These are phyloP conservation scores for Starmerella scarabaei DNA, from an alignment of 805 yeast species.

Conservation along the genomic window DNA sequence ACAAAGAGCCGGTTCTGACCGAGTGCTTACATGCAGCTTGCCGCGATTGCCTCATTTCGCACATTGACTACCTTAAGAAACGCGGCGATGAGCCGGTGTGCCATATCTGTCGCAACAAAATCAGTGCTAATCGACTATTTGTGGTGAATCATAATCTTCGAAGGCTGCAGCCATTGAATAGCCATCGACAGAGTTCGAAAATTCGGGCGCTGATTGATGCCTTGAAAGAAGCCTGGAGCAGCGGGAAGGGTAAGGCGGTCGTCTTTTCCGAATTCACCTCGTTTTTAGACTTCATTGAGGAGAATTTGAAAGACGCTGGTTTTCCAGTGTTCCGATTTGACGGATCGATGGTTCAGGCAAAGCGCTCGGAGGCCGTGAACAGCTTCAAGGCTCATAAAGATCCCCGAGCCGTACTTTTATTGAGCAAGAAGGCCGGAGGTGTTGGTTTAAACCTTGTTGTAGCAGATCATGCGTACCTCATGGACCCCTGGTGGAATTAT, in stretches of 20 bases:
- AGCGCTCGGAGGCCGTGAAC: conserved; percentile 48
- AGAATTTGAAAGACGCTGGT: conserved; percentile 40
- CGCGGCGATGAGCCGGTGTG: conserved; percentile 42
- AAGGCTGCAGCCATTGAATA: conserved; percentile 24
- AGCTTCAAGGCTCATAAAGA: conserved; percentile 35
- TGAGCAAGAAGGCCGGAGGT: conserved; percentile 86
- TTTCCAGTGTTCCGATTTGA: conserved; percentile 60
- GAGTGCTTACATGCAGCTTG: conserved; percentile 79
- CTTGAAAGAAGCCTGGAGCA: conserved; percentile 35
- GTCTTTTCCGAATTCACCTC: conserved; percentile 87
- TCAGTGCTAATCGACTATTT: conserved; percentile 40
- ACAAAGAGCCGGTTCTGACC: conserved; percentile 49
- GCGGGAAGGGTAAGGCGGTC: conserved; percentile 55
- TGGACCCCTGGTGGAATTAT: conserved; percentile 98
- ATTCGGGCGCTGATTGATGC: conserved; percentile 9
- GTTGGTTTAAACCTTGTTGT: conserved; percentile 80
- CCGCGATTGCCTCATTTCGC: conserved; percentile 55
- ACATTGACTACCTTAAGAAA: conserved; percentile 51
- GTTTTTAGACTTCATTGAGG: conserved; percentile 60
- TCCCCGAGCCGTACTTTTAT: conserved; percentile 38
- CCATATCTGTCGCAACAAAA: conserved; percentile 57
- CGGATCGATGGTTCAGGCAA: conserved; percentile 58
- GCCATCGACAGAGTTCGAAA: conserved; percentile 24
- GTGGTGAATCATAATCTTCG: conserved; percentile 27
- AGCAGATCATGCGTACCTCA: conserved; percentile 72